phyloP scores from a whole-genome alignment of 345 rosid genomes.

The Boechera stricta region DNA sequence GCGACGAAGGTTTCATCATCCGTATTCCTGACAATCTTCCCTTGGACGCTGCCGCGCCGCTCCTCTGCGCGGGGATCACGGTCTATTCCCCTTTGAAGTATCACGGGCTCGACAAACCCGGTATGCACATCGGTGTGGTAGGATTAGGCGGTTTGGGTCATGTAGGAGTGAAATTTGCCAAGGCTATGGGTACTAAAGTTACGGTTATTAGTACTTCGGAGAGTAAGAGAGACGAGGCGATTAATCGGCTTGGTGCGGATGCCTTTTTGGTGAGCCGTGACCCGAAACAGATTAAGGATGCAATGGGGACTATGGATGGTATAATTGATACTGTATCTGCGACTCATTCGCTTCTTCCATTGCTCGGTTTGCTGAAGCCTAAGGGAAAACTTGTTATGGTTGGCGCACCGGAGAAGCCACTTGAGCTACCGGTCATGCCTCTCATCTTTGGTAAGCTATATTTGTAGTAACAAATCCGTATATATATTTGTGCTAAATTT shows the following conservation, averaged over 20 bases:
- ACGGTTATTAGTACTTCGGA: constrained; percentile 76
- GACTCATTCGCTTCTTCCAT: constrained; percentile 47
- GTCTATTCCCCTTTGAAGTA: constrained; percentile 58
- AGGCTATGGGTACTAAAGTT: constrained; percentile 66
- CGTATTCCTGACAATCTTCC: constrained; percentile 59
- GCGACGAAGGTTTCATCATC: constrained; percentile 51
- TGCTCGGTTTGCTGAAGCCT: constrained; percentile 50
- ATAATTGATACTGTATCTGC: constrained; percentile 59
- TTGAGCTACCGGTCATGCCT: constrained; percentile 55
- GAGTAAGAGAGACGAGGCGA: constrained; percentile 64
- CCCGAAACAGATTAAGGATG: constrained; percentile 42
- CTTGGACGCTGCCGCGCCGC: constrained; percentile 60
- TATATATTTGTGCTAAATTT: neutral
- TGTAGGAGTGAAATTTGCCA: constrained; percentile 67
- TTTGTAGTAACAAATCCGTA: neutral
- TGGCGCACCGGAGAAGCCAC: constrained; percentile 60
- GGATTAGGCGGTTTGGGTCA: constrained; percentile 82
- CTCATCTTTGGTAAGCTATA: constrained; percentile 47
- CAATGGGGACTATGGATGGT: constrained; percentile 56
- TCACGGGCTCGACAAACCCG: constrained; percentile 54
- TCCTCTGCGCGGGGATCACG: constrained; percentile 70
- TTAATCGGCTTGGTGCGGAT: constrained; percentile 63
- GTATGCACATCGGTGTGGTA: constrained; percentile 58
- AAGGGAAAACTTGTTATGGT: constrained; percentile 53
- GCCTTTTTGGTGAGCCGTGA: constrained; percentile 59